A percentile compares a stretch with the other conserved stretches of the same genome.
Conservation (phyloP, 768 basidiomycete genomes). For the Pleurotus citrinopileatus region DNA sequence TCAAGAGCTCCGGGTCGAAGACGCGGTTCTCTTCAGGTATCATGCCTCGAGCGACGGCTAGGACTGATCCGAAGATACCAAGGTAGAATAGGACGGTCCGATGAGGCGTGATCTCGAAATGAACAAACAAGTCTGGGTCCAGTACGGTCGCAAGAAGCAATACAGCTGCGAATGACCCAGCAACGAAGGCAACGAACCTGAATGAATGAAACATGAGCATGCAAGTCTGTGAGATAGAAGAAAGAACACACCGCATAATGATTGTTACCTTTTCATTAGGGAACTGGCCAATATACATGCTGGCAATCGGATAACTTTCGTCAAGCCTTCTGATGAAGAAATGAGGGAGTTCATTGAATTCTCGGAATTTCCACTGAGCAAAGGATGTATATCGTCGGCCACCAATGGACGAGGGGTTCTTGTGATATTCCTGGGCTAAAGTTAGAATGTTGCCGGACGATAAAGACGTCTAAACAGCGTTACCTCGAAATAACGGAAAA, state of each 20-base stretch:
- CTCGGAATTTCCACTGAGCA: slow-evolving; percentile 97
- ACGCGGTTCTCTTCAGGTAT: slow-evolving; percentile 92
- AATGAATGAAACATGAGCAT: slow-evolving; percentile 1
- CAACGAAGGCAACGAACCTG: slow-evolving; percentile 94
- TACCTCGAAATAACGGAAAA: slow-evolving; percentile 99
- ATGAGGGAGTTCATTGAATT: slow-evolving; percentile 98
- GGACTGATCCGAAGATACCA: slow-evolving; percentile 79
- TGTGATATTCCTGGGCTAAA: slow-evolving; percentile 85
- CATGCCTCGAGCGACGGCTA: slow-evolving; percentile 93
- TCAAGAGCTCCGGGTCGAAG: slow-evolving; percentile 90
- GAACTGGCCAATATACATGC: slow-evolving; percentile 96
- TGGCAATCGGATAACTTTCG: slow-evolving; percentile 85
- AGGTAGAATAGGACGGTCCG: slow-evolving; percentile 94
- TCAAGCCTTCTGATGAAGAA: slow-evolving; percentile 84
- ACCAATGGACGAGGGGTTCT: slow-evolving; percentile 94
- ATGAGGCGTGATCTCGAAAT: slow-evolving; percentile 93
- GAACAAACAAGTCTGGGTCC: slow-evolving; percentile 90
- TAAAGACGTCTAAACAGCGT: neutral
- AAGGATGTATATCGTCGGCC: slow-evolving; percentile 91
- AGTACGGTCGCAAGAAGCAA: slow-evolving; percentile 88
- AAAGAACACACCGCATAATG: slow-evolving; percentile 74
- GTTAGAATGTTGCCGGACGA: neutral
- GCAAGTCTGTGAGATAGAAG: neutral
- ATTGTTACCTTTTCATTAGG: slow-evolving; percentile 92
- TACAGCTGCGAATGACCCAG: slow-evolving; percentile 96